Conservation (phyloP, 164 flowering plant species). For the Liriodendron chinense region DNA sequence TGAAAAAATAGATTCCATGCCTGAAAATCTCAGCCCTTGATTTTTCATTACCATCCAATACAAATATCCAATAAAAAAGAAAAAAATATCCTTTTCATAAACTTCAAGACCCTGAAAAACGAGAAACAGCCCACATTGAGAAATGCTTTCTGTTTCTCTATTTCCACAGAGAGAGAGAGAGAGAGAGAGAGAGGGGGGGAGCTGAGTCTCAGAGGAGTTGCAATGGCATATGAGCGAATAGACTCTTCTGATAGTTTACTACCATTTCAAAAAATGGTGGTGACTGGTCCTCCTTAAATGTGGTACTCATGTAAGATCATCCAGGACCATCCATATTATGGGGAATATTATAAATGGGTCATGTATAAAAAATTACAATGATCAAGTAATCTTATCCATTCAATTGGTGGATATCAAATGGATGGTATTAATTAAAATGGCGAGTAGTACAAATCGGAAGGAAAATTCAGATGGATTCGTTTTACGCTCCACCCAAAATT, state of each 20-base stretch:
- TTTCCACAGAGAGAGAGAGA: not conserved
- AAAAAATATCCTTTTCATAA: not conserved
- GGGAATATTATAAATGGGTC: too few relatives aligned
- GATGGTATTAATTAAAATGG: too few relatives aligned
- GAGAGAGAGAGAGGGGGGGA: not conserved
- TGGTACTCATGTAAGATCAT: too few relatives aligned
- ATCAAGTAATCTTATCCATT: too few relatives aligned
- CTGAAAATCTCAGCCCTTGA: slow-evolving; percentile 19
- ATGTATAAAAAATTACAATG: too few relatives aligned
- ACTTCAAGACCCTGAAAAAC: not conserved
- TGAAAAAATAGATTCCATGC: slow-evolving; percentile 23
- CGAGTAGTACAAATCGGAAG: too few relatives aligned
- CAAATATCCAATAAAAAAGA: not conserved
- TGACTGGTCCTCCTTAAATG: too few relatives aligned
- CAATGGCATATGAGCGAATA: not conserved
- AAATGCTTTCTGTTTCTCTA: not conserved
- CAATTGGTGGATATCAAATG: too few relatives aligned
- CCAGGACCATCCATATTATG: too few relatives aligned
- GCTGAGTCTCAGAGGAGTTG: not conserved
- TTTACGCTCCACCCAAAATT: too few relatives aligned
- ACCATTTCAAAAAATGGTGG: too few relatives aligned
- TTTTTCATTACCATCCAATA: slow-evolving; percentile 13
- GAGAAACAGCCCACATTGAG: not conserved
- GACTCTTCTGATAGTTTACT: not conserved
- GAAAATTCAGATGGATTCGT: too few relatives aligned